A percentile compares a stretch with the other conserved stretches of the same genome.
Evolutionary conservation across 2,329 filamentous ascomycete species (phyloP).

Genomic region (Fusarium austroafricanum): DNA sequence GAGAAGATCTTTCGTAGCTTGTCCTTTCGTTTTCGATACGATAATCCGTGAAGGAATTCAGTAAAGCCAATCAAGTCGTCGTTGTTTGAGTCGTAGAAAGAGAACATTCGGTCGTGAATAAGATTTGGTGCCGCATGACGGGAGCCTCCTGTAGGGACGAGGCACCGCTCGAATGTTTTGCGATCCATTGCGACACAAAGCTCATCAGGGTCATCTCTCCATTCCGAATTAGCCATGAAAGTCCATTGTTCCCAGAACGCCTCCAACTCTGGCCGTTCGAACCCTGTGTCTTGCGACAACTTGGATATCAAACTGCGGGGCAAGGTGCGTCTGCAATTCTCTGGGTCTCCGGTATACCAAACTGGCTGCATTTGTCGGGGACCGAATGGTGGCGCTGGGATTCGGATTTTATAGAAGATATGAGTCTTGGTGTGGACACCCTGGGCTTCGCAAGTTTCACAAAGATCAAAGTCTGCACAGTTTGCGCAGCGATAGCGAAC

Average conservation of each 20-base stretch:
- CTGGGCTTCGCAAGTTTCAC: slow-evolving; percentile 88
- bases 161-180: slow-evolving; percentile 90
- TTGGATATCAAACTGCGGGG: slow-evolving; percentile 74
- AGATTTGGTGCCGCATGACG: slow-evolving; percentile 84
- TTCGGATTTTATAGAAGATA: slow-evolving; percentile 94
- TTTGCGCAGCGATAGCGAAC: slow-evolving; percentile 95
- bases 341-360: slow-evolving; percentile 90
- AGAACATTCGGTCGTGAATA: slow-evolving; percentile 95
- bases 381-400: slow-evolving; percentile 87
- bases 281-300: slow-evolving; percentile 76
- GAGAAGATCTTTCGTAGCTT: slow-evolving; percentile 81
- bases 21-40: slow-evolving; percentile 75
- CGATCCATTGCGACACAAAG: slow-evolving; percentile 88
- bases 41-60: slow-evolving; percentile 88
- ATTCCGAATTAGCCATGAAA: slow-evolving; percentile 89
- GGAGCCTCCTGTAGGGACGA: slow-evolving; percentile 86
- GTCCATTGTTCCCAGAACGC: slow-evolving; percentile 98
- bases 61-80: slow-evolving; percentile 92
- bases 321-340: slow-evolving; percentile 75
- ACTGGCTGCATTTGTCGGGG: slow-evolving; percentile 83
- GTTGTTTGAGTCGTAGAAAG: slow-evolving; percentile 92
- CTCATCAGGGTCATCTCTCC: slow-evolving; percentile 81
- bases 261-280: slow-evolving; percentile 89
- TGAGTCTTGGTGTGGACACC: slow-evolving; percentile 87
- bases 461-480: slow-evolving; percentile 95